Evolutionary conservation across 805 yeast species (phyloP), one percentile per base, ranked within the genome.

Genomic region (Candida sithepensis): DNA sequence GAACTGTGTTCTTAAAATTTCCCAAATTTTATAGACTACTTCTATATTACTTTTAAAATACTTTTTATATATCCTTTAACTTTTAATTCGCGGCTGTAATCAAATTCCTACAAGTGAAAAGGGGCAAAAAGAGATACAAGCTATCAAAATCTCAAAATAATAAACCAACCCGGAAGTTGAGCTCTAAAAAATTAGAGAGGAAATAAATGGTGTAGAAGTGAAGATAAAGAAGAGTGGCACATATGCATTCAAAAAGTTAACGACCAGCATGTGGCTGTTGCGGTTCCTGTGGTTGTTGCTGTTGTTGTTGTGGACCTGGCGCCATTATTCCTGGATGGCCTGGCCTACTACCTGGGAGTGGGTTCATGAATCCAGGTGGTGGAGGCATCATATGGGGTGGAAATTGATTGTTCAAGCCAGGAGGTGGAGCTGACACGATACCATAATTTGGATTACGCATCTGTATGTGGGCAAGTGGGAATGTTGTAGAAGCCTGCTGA

Each of bases 1-100:
- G 54, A 85, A 87, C 56, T 71, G 89, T 54, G 57, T 80, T 26
- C 59, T 77, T 10, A 73, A 79, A 52, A 67, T 84, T n/a, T 73
- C 85, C 4, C 66, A 69, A 47, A 54, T 67, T 28, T 55, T 71
- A 39, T 61, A 54, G 21, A 30, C n/a, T n/a, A n/a, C n/a, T n/a
- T n/a, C n/a, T n/a, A n/a, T n/a, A 30, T 30, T 30, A 30, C 34
- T 30, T 7, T 30, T 30, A 4, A 30, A 30, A 5, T 30, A 9
- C 16, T 30, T 30, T 30, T 14, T 10, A 30, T 12, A 5, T 12
- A 30, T 14, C 12, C 12, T 8, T 8, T 26, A 26, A 26, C n/a
- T n/a, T n/a, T n/a, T n/a, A n/a, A n/a, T n/a, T n/a, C n/a, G n/a
- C n/a, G n/a, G n/a, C n/a, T n/a, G n/a, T n/a, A n/a, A n/a, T n/a